These are phyloP conservation scores for Dictyostelium capitatum DNA, from an alignment of 78 protist species.

Conservation along the genomic window DNA sequence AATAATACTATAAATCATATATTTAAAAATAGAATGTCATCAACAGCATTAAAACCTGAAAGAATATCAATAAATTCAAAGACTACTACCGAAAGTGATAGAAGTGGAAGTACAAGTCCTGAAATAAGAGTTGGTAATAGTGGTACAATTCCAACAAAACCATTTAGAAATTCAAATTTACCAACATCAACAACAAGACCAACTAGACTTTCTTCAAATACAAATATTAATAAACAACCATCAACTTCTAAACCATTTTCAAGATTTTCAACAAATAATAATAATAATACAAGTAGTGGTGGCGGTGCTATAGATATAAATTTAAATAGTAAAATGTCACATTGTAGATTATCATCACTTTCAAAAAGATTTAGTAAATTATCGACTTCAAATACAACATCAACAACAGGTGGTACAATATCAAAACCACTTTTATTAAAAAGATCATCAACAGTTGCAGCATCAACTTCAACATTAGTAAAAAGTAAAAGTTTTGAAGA, in stretches of 20 bases:
- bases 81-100: neutral
- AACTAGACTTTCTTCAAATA: neutral
- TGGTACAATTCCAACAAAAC: neutral
- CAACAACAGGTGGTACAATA: neutral
- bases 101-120: neutral
- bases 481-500: neutral
- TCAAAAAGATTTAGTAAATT: neutral
- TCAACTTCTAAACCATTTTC: neutral
- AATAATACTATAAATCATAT: neutral
- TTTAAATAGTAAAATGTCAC: neutral
- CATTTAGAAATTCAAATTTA: neutral
- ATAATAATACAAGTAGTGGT: neutral
- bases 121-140: neutral
- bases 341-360: slow-evolving; percentile 12
- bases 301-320: neutral
- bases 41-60: slow-evolving; percentile 12
- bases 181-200: neutral
- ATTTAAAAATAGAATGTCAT: neutral
- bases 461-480: neutral
- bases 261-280: slow-evolving; percentile 2
- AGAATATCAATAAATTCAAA: neutral
- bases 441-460: neutral
- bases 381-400: neutral
- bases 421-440: neutral
- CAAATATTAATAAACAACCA: neutral